phyloP scores from a whole-genome alignment of 169 alveolate species.

The Babesia microti region DNA sequence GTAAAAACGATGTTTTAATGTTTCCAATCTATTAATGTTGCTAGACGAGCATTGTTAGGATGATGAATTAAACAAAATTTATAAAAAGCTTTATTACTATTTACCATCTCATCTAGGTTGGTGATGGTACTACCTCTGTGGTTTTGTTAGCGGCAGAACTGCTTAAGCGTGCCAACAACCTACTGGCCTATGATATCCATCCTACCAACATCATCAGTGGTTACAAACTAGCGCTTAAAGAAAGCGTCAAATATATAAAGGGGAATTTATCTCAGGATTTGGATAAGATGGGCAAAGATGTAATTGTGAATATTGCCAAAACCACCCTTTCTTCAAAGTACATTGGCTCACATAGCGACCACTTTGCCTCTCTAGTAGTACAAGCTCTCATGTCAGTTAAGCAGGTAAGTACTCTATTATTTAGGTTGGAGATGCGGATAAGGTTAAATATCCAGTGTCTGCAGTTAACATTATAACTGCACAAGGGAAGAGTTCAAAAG shows the following conservation, averaged over 20 bases:
- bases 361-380: conserved; percentile 87
- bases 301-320: conserved; percentile 81
- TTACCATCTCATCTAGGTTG: conserved; percentile 83
- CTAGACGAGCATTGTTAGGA: too few relatives aligned
- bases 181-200: conserved; percentile 90
- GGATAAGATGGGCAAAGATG: conserved; percentile 72
- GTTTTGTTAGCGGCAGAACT: conserved; percentile 97
- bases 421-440: conserved; percentile 62
- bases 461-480: conserved; percentile 85
- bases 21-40: too few relatives aligned
- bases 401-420: conserved; percentile 28
- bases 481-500: conserved; percentile 89
- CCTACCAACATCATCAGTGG: conserved; percentile 96
- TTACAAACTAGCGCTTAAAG: conserved; percentile 85
- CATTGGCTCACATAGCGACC: conserved; percentile 84
- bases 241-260: conserved; percentile 86
- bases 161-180: conserved; percentile 88
- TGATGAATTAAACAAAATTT: too few relatives aligned
- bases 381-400: conserved; percentile 85
- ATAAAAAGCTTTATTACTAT: too few relatives aligned
- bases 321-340: conserved; percentile 90
- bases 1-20: too few relatives aligned
- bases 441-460: conserved; percentile 88
- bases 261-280: conserved; percentile 74
- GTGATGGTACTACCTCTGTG: conserved; percentile 99